Evolutionary conservation across 1,284 basidiomycete species (phyloP), one percentile per base, ranked within the genome.

Genomic region (Ceratobasidium sp.): DNA sequence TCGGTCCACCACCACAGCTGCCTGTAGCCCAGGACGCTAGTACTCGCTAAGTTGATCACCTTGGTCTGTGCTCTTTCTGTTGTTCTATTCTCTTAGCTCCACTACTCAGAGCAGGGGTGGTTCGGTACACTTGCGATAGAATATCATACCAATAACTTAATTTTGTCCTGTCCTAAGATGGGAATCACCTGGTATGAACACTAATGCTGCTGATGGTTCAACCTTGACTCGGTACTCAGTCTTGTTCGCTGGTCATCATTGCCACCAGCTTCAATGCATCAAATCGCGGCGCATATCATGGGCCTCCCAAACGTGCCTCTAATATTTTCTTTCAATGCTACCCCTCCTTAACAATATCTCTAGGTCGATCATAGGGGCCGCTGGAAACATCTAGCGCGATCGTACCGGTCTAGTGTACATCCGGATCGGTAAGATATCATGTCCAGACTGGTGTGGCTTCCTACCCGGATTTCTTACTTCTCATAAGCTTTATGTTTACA

Each of bases 321-420:
- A 45, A 48, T n/a, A 2, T 23, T 39, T 26, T 6, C 32, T 26
- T 36, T 71, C 21, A 5, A 21, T 34, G 16, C 14, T 14, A 26
- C 52, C 28, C 39, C 16, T 28, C 12, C 55, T 71, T 6, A 71
- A 14, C 5, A 14, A 14, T 10, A 10, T 18, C 12, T 16, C 28
- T 28, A 71, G 67, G 67, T 71, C 12, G 67, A 71, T 14, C 67
- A 71, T 5, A 53, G 67, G 8, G 30, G 55, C 14, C 67, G 67
- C n/a, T 71, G 67, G 67, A 71, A 71, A 59, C 43, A 59, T 55
- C 14, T 58, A 6, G 67, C 67, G 30, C 67, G 67, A 18, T 58
- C 67, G 1, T 71, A 59, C 26, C 53, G 67, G 0, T 71, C 67
- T 2, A 71, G 67, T 21, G 55, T 50, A 28, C 23, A 71, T 18